Evolutionary conservation across 2,329 filamentous ascomycete genomes (phyloP).

Genomic region (Ophiocordyceps camponoti-leonardi): DNA sequence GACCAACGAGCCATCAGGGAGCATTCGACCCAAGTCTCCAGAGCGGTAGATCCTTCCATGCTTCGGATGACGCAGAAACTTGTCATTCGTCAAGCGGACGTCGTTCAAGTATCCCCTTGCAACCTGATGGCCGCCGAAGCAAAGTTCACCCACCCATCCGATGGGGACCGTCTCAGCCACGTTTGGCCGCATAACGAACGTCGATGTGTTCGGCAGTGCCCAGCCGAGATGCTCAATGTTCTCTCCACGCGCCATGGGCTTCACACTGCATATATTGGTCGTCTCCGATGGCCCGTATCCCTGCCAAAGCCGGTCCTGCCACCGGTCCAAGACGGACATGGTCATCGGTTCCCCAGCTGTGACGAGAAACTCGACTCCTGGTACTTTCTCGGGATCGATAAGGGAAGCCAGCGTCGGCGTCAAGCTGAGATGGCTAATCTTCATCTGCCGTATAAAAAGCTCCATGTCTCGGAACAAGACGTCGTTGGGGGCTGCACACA

Average conservation of each 20-base stretch:
- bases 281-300: constrained; percentile 76
- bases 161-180: constrained; percentile 39
- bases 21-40: constrained; percentile 65
- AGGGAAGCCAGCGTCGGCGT: constrained; percentile 73
- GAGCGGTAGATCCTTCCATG: constrained; percentile 67
- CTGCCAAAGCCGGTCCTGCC: constrained; percentile 57
- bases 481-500: constrained; percentile 63
- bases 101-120: constrained; percentile 56
- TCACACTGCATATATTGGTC: constrained; percentile 74
- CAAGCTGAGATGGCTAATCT: constrained; percentile 65
- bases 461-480: constrained; percentile 59
- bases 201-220: constrained; percentile 59
- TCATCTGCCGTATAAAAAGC: constrained; percentile 40
- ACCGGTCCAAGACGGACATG: constrained; percentile 48
- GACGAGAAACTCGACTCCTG: constrained; percentile 56
- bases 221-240: constrained; percentile 60
- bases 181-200: constrained; percentile 38
- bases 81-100: constrained; percentile 41
- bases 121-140: constrained; percentile 74
- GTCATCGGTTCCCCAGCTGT: constrained; percentile 72
- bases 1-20: constrained; percentile 58
- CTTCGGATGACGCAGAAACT: constrained; percentile 49
- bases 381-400: constrained; percentile 51
- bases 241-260: constrained; percentile 39
- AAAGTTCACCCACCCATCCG: constrained; percentile 67